Evolutionary conservation across 495 filamentous ascomycete species (phyloP), one percentile per base, ranked within the genome.

Genomic region (Penicillium argentinense): DNA sequence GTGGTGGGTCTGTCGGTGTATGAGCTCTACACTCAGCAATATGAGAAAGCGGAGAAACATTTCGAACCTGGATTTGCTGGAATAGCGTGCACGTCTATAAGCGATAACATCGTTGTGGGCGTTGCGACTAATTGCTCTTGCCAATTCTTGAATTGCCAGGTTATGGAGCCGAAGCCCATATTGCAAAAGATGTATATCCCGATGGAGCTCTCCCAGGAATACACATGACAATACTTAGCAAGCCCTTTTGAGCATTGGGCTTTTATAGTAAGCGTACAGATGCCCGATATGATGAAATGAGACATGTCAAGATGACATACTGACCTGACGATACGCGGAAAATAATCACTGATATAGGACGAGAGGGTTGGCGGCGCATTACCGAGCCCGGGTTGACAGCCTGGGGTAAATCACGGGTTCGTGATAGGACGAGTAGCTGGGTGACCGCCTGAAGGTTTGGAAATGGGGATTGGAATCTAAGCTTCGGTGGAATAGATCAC

Each of bases 91-190:
- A 43, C 18, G 40, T n/a, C n/a, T 32, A 32, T 32, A 43, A 11
- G 32, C 26, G 16, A 43, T 43, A 14, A 30, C 40, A 43, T 29
- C 26, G 21, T 6, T 30, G 16, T 28, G 32, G 11, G 25, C 26
- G 8, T 43, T 43, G 11, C 17, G 40, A 22, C 26, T 32, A 12
- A 43, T 30, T 19, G 24, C 26, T 8, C 19, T 32, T 12, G 26
- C 14, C 40, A 43, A 16, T 1, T 43, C 4, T 14, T 17, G 7
- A 19, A 43, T 29, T 5, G 25, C 40, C n/a, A 18, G 26, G 26
- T 29, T 43, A 27, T 43, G 21, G 17, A 43, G 40, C 26, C 26
- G 26, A 29, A 43, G 4, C 9, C 40, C 40, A 19, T 43, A 17
- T 25, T 32, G 40, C 13, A 43, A 32, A 16, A 43, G n/a, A 11